Base-by-base conservation (phyloP, 768 basidiomycete genomes). In the Lanmaoa pseudosensibilis region DNA sequence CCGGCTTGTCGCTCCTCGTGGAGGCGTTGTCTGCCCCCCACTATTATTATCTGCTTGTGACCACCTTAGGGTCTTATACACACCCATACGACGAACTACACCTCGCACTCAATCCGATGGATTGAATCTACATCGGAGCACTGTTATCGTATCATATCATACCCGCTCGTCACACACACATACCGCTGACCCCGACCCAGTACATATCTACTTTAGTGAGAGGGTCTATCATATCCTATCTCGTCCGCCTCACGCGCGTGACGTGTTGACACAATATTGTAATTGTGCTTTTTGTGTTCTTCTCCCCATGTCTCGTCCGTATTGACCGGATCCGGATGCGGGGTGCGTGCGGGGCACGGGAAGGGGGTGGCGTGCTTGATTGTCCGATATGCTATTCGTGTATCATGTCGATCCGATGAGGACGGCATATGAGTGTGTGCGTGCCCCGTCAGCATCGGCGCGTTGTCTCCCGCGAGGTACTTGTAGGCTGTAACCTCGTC, bases 31-130 rank as follows among this genome's bases (percentile, higher is more conserved):
- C 38, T 27, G 5, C 39, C 45, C 52, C 41, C 54, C 39, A 12
- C 30, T 50, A 32, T 50, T 47, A 46, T 48, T 46, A 54, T 53
- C 41, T 63, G 48, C 54, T 60, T 43, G 54, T 50, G 49, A 50
- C 48, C 19, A 33, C 52, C n/a, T 54, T 40, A 13, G 44, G 43
- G 47, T 53, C 43, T 33, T 47, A 16, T 27, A 40, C 19, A 40
- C 19, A 21, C 39, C 32, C 40, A 33, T 46, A 48, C 56, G 46
- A 55, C 50, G 38, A 34, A 43, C 39, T 27, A 46, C 45, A 38
- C 34, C 33, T 16, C 33, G 4, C 40, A 55, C 32, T 43, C 38
- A 2, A 25, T 44, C 34, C 23, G 45, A 47, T 25, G 21, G 59
- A 19, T 36, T 51, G 36, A 21, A 25, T 41, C 41, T 41, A 23